Evolutionary conservation across 2,329 filamentous ascomycete genomes (phyloP).

Genomic region (Diplodia scrobiculata): DNA sequence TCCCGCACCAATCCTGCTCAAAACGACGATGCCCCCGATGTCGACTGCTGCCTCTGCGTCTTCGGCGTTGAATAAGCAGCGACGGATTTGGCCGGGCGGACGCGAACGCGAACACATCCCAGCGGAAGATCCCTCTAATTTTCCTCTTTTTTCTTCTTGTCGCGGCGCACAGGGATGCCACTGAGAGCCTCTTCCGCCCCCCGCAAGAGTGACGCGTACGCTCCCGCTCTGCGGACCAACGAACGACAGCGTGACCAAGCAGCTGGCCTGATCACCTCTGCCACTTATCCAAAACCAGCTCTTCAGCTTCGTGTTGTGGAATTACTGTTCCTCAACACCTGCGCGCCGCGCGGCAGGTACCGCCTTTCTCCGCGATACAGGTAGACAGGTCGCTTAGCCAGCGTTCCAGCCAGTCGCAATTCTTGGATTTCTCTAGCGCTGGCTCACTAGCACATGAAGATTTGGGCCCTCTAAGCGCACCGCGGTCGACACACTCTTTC

Average conservation of each 20-base stretch:
- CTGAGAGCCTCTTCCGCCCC: constrained; percentile 24
- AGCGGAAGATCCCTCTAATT: constrained; percentile 11
- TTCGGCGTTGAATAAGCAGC: not conserved
- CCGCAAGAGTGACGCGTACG: constrained; percentile 15
- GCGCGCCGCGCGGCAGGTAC: constrained; percentile 3
- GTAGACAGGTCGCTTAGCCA: not conserved
- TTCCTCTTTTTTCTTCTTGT: constrained; percentile 2
- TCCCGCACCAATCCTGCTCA: not conserved
- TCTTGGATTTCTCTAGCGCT: not conserved
- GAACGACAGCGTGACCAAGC: constrained; percentile 17
- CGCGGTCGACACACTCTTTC: no score
- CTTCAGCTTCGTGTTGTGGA: constrained; percentile 21
- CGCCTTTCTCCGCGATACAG: not conserved
- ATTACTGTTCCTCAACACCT: constrained; percentile 8
- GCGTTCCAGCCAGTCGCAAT: not conserved
- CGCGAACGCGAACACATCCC: not conserved
- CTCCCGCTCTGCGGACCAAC: constrained; percentile 20
- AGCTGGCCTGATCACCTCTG: constrained; percentile 20
- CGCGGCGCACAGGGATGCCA: constrained; percentile 11
- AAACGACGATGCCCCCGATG: not conserved
- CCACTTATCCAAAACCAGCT: not conserved
- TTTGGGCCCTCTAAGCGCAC: no score
- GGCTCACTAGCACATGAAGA: not conserved
- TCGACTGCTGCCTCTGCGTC: not conserved
- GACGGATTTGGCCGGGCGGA: not conserved